These are phyloP conservation scores for Wickerhamiella nectarea DNA, from an alignment of 805 yeast genomes.

Conservation along the genomic window DNA sequence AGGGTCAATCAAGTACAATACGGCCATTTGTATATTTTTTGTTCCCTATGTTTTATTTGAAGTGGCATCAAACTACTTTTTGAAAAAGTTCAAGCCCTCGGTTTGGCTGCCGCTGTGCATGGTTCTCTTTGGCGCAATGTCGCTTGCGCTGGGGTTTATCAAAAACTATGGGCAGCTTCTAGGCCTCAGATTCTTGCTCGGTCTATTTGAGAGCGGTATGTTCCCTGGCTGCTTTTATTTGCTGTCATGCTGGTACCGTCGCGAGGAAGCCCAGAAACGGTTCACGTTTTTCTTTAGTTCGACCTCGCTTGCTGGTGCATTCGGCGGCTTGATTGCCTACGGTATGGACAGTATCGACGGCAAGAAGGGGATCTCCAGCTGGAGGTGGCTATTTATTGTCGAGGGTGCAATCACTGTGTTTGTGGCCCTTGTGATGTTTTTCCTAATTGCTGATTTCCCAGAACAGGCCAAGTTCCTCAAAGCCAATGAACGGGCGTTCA, in stretches of 20 bases:
- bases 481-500: constrained; percentile 38
- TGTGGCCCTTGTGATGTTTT: constrained; percentile 28
- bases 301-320: constrained; percentile 66
- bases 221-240: constrained; percentile 67
- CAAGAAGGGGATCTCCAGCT: constrained; percentile 32
- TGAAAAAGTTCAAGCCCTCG: constrained; percentile 50
- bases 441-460: constrained; percentile 57
- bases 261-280: constrained; percentile 53
- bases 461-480: constrained; percentile 46
- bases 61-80: constrained; percentile 46
- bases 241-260: constrained; percentile 50
- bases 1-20: constrained; percentile 49
- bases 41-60: constrained; percentile 56
- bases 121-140: constrained; percentile 47
- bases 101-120: constrained; percentile 49
- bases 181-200: constrained; percentile 51
- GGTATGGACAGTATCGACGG: constrained; percentile 43
- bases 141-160: constrained; percentile 54
- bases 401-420: constrained; percentile 33
- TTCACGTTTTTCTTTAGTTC: constrained; percentile 57
- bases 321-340: constrained; percentile 61
- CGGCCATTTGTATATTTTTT: constrained; percentile 54
- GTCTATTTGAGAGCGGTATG: constrained; percentile 55
- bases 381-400: constrained; percentile 44
- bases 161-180: constrained; percentile 44